Evolutionary conservation across 495 filamentous ascomycete genomes (phyloP), one percentile per base, ranked within the genome.

Genomic region (Lasiosphaeriaceae sp.): DNA sequence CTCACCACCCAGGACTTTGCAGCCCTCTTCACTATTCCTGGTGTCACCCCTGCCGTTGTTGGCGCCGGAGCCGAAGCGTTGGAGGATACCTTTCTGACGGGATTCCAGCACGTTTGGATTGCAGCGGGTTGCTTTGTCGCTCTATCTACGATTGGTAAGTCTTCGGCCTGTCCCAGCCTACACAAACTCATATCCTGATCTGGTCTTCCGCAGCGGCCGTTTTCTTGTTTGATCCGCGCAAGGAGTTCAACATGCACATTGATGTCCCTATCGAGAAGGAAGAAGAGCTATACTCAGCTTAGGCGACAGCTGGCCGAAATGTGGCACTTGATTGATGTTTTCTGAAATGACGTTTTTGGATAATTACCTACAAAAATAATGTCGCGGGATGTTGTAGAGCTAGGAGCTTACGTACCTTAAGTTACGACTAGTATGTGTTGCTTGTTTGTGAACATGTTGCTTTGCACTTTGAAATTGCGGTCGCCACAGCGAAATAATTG

Each of bases 81-180:
- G 14, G 17, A 52, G 7, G 59, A 68, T 19, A 64, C 69, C 0
- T 68, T 57, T 51, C 39, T 55, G 8, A 17, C 52, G 0, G 67
- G 57, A 6, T 71, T 71, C 49, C 54, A 65, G 14, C 48, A 66
- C 50, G 67, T 71, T 3, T 71, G 66, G 66, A 67, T 68, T 24
- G 47, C 65, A 1, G 69, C 56, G 6, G 60, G 54, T 19, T 61
- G 55, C 44, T 70, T 71, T 41, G 59, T 64, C 1, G 59, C 47
- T 4, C 20, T 67, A 43, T 64, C 66, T 24, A 56, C 56, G 9
- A 44, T 66, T 29, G 50, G 63, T 66, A 63, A 24, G 63, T 61
- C 35, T 14, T 17, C 11, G 20, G 12, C 3, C 2, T 9, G 2
- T 53, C 24, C 7, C 11, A 4, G 39, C 39, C n/a, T n/a, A n/a